These are phyloP conservation scores for Hamigera avellanea DNA, from an alignment of 495 filamentous ascomycete genomes.

Conservation along the genomic window DNA sequence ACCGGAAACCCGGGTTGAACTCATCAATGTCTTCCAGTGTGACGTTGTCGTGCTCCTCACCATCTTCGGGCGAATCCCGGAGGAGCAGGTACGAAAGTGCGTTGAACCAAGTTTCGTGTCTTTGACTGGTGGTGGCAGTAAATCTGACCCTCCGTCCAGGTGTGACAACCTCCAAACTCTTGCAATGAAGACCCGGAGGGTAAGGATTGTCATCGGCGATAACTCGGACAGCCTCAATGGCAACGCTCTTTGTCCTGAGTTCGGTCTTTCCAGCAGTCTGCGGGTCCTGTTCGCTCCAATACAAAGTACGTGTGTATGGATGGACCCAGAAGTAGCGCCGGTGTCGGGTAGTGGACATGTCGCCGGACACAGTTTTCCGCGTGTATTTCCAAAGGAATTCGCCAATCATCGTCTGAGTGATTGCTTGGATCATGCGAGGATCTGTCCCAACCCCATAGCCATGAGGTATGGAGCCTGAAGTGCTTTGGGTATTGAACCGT, in stretches of 20 bases:
- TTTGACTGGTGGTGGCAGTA: constrained; percentile 82
- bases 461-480: constrained; percentile 43
- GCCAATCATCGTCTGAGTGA: constrained; percentile 99
- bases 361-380: constrained; percentile 72
- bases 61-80: constrained; percentile 49
- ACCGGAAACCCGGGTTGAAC: constrained; percentile 66
- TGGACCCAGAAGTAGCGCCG: constrained; percentile 98
- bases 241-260: constrained; percentile 84
- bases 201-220: constrained; percentile 94
- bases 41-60: constrained; percentile 46
- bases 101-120: constrained; percentile 98
- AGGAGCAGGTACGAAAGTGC: constrained; percentile 86
- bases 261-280: constrained; percentile 63
- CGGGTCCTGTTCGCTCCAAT: constrained; percentile 93
- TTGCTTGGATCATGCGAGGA: constrained; percentile 97
- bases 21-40: constrained; percentile 75
- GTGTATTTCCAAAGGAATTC: constrained; percentile 99
- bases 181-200: constrained; percentile 86
- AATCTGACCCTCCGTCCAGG: constrained; percentile 83
- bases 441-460: constrained; percentile 56
- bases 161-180: constrained; percentile 83
- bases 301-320: constrained; percentile 90
- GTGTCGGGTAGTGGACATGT: constrained; percentile 80
- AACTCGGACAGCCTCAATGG: constrained; percentile 85
- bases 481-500: constrained; percentile 65